phyloP scores from a whole-genome alignment of 306 rosid genomes.

The Vigna unguiculata region DNA sequence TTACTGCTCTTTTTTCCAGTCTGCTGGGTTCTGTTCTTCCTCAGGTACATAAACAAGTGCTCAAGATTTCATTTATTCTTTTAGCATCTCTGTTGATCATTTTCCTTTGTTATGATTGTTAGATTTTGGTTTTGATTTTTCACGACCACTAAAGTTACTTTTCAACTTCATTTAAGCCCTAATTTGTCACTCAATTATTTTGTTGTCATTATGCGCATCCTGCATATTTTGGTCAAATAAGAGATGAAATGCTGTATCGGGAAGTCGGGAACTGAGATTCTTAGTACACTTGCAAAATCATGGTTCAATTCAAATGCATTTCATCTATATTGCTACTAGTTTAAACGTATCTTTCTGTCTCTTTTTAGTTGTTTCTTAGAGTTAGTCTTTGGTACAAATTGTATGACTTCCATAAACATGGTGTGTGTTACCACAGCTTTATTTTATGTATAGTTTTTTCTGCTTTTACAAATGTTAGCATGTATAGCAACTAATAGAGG shows the following conservation, averaged over 20 bases:
- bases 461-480: conserved; percentile 9
- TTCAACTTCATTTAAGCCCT: background rate
- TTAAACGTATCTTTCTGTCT: background rate
- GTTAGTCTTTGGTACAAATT: background rate
- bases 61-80: conserved; percentile 19
- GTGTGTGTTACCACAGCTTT: too few species aligned
- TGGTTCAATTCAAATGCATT: background rate
- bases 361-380: conserved; percentile 7
- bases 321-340: background rate
- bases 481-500: background rate
- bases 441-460: background rate
- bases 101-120: conserved; percentile 32
- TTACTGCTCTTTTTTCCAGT: conserved; percentile 83
- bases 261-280: conserved; percentile 24
- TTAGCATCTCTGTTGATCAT: conserved; percentile 22
- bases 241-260: background rate
- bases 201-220: conserved; percentile 7
- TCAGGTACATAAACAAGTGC: conserved; percentile 61
- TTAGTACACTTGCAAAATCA: conserved; percentile 8
- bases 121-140: conserved; percentile 23
- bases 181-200: conserved; percentile 21
- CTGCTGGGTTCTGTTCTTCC: conserved; percentile 88
- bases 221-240: conserved; percentile 20
- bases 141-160: conserved; percentile 8
- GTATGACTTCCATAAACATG: background rate